Evolutionary conservation across 345 rosid species (phyloP), one percentile per base, ranked within the genome.

Genomic region (Hibiscus mutabilis): DNA sequence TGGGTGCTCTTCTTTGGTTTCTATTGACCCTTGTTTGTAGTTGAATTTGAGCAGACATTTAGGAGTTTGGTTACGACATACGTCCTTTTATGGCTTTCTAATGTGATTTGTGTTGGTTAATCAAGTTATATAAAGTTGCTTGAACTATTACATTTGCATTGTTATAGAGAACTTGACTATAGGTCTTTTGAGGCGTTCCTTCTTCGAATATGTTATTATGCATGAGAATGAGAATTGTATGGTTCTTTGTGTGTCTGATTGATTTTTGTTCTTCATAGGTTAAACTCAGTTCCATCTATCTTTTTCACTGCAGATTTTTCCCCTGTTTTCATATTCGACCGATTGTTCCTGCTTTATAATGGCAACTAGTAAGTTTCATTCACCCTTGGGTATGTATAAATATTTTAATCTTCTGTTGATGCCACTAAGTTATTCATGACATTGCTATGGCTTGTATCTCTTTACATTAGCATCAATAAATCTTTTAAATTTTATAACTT

Each of bases 321-420:
- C 68, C 22, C 11, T 44, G 33, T 65, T 65, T 21, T 6, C 19
- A 64, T 21, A 52, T 13, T 40, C 15, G 53, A 44, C 44, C 35
- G 6, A 44, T 65, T 65, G 5, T 67, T 40, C 24, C 31, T 1
- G 6, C 33, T 70, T 57, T 55, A 40, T 40, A 57, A 70, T 70
- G 73, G 73, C 73, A 8, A 70, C 55, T 21, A 70, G 73, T 70
- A 57, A 70, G 73, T 57, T 15, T 40, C 58, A 46, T 67, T 5
- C 14, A 27, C 3, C 42, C 42, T 47, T 49, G 24, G 9, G 14
- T 15, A 40, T 44, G 18, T 65, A 21, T 35, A 18, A 19, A 5
- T 19, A 15, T 63, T 37, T 63, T 63, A 19, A 42, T 65, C 52
- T 64, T 64, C 3, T 40, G 22, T 40, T 21, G 2, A 37, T 64